Conservation (phyloP, 1,284 basidiomycete species). For the Grifola frondosa region DNA sequence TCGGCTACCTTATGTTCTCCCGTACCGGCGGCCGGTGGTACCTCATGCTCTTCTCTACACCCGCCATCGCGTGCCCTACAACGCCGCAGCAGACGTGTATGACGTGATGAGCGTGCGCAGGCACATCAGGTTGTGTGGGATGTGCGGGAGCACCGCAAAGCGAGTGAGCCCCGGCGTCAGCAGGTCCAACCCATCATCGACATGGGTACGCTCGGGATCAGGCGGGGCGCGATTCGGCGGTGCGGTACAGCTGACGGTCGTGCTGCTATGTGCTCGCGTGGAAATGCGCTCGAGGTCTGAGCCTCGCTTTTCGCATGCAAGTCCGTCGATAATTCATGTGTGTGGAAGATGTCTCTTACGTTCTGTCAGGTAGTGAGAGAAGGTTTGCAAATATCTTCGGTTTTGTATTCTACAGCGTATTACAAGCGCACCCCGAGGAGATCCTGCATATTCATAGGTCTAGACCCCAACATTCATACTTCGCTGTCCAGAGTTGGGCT, state of each 20-base stretch:
- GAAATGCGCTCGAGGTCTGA: conserved; percentile 90
- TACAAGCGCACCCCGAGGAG: too few relatives aligned
- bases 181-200: too few relatives aligned
- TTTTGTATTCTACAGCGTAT: too few relatives aligned
- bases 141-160: conserved; percentile 89
- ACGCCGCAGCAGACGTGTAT: conserved; percentile 80
- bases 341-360: conserved; percentile 8
- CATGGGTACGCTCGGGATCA: conserved; percentile 31
- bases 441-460: too few relatives aligned
- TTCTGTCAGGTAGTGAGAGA: too few relatives aligned
- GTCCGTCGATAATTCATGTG: conserved; percentile 69
- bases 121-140: conserved; percentile 88
- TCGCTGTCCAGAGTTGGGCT: too few relatives aligned
- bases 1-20: conserved; percentile 54
- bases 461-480: too few relatives aligned
- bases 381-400: too few relatives aligned
- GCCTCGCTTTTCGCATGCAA: conserved; percentile 87
- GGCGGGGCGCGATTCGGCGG: conserved; percentile 29
- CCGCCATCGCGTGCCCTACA: conserved; percentile 70
- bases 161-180: conserved; percentile 78
- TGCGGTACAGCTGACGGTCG: conserved; percentile 44
- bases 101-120: conserved; percentile 81
- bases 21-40: conserved; percentile 73
- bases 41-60: too few relatives aligned
- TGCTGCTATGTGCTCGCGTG: too few relatives aligned